A percentile compares a stretch with the other conserved stretches of the same genome.
These are phyloP conservation scores for Paspalum notatum DNA, from an alignment of 176 grass and related monocot genomes.

Conservation along the genomic window DNA sequence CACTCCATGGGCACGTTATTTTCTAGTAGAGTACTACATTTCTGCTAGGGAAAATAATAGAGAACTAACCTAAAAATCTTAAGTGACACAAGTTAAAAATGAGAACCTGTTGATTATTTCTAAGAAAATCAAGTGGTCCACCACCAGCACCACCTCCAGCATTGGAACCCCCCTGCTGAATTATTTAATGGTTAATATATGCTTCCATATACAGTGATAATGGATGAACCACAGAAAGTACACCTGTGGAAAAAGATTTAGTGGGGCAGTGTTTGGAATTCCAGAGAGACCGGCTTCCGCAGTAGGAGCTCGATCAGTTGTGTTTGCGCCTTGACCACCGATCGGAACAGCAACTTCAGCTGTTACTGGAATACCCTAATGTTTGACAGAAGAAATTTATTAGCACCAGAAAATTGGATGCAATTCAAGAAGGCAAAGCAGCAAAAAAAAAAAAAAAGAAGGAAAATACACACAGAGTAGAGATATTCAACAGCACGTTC, in stretches of 20 bases:
- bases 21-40: neutral
- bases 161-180: conserved; percentile 58
- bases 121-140: conserved; percentile 87
- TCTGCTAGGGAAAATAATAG: neutral
- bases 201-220: conserved; percentile 28
- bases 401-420: conserved; percentile 25
- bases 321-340: conserved; percentile 50
- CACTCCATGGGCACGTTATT: conserved; percentile 12
- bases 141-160: conserved; percentile 66
- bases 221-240: conserved; percentile 4
- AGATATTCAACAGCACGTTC: conserved; percentile 97
- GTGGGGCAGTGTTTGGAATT: conserved; percentile 77
- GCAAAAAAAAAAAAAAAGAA: neutral
- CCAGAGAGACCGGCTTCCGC: conserved; percentile 53
- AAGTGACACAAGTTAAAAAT: conserved; percentile 31
- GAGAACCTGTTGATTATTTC: conserved; percentile 77
- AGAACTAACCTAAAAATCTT: neutral
- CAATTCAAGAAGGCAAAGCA: neutral
- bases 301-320: conserved; percentile 42
- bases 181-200: conserved; percentile 39
- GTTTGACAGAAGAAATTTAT: conserved; percentile 34
- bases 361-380: conserved; percentile 85
- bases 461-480: conserved; percentile 72
- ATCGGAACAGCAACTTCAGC: conserved; percentile 75
- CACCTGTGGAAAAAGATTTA: conserved; percentile 98